These are phyloP conservation scores for Achlya hypogyna DNA, from an alignment of 352 stramenopile species.

Conservation along the genomic window DNA sequence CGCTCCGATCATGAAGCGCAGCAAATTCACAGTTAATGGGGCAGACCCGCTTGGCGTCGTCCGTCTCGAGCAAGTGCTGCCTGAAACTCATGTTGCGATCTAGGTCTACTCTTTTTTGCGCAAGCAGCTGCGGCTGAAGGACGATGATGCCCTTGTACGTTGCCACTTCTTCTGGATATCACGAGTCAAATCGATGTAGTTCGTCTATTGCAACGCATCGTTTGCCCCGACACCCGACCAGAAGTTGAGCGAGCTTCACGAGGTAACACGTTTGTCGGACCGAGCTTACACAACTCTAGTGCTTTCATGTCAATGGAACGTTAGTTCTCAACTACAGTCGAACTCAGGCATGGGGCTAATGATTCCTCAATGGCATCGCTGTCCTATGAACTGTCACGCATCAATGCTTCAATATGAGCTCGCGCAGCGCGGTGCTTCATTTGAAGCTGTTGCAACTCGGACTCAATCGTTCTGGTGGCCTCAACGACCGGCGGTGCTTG, in stretches of 20 bases:
- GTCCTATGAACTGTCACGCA: constrained; percentile 24
- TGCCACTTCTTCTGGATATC: neutral
- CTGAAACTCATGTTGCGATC: neutral
- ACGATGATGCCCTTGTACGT: constrained; percentile 56
- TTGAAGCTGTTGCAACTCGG: constrained; percentile 58
- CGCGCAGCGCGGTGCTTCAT: constrained; percentile 58
- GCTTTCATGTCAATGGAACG: constrained; percentile 69
- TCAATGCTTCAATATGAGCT: constrained; percentile 64
- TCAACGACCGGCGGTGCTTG: constrained; percentile 31
- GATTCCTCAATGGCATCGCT: neutral
- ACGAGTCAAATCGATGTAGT: constrained; percentile 36
- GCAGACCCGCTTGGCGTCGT: constrained; percentile 67
- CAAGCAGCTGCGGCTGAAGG: constrained; percentile 73
- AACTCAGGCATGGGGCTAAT: constrained; percentile 71
- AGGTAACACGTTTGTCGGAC: constrained; percentile 28
- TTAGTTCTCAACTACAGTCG: constrained; percentile 84
- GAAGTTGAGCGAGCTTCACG: constrained; percentile 60
- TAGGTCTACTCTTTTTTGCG: constrained; percentile 80
- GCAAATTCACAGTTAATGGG: constrained; percentile 78
- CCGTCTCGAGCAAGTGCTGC: constrained; percentile 13
- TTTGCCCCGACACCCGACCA: constrained; percentile 79
- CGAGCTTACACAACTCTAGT: constrained; percentile 26
- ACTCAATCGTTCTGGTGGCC: constrained; percentile 47
- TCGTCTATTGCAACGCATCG: constrained; percentile 84
- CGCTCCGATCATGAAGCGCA: constrained; percentile 79